phyloP scores from a whole-genome alignment of 1,284 basidiomycete genomes.

The Apiotrichum laibachii region DNA sequence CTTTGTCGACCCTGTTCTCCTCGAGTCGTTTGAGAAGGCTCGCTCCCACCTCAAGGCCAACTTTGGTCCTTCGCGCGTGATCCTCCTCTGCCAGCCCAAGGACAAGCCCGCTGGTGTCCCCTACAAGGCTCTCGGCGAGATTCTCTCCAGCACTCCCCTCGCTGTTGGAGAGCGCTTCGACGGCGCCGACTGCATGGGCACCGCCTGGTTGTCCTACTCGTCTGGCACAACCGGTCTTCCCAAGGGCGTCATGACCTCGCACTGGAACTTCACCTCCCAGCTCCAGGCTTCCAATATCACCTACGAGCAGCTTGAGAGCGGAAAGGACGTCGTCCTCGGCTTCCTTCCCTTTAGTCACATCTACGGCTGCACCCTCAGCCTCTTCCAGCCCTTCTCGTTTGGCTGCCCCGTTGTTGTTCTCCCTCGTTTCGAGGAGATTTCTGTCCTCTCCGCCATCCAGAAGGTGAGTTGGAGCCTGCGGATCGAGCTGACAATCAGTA shows the following conservation, averaged over 20 bases:
- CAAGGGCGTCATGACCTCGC: constrained; percentile 52
- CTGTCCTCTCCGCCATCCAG: constrained; percentile 63
- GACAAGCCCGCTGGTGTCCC: not conserved
- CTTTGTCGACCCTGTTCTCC: constrained; percentile 59
- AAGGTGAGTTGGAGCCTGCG: too few relatives aligned
- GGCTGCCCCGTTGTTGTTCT: constrained; percentile 66
- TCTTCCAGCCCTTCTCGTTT: constrained; percentile 61
- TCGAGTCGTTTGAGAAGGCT: constrained; percentile 44
- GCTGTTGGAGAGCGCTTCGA: constrained; percentile 16
- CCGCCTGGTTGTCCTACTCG: constrained; percentile 59
- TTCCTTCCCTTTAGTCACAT: constrained; percentile 19
- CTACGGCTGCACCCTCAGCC: constrained; percentile 36
- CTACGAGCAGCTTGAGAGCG: not conserved
- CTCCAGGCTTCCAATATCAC: not conserved
- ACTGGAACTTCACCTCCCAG: constrained; percentile 19
- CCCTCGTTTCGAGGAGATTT: constrained; percentile 58
- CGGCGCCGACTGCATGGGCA: constrained; percentile 1
- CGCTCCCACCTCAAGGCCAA: constrained; percentile 1
- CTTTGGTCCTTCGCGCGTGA: constrained; percentile 20
- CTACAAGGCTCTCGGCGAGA: constrained; percentile 1
- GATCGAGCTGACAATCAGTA: too few relatives aligned
- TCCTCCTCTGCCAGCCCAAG: constrained; percentile 25
- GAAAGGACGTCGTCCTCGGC: constrained; percentile 13
- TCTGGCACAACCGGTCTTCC: constrained; percentile 59
- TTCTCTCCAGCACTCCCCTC: constrained; percentile 5